These are phyloP conservation scores for Arachis monticola DNA, from an alignment of 331 rosid genomes.

Conservation along the genomic window DNA sequence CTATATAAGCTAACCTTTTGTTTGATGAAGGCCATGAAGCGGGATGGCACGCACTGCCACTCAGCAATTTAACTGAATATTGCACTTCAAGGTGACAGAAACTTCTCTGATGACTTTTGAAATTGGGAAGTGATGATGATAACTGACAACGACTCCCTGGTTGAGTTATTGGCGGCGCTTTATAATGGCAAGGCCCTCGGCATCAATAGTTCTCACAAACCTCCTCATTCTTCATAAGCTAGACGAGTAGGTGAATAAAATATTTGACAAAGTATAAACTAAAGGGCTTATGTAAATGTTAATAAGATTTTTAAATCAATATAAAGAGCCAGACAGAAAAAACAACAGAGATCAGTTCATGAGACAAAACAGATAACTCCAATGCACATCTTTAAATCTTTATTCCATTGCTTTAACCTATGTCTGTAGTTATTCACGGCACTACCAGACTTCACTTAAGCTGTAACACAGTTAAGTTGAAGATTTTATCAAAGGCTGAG, in stretches of 20 bases:
- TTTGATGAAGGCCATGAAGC: conserved; percentile 60
- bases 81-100: too few relatives aligned
- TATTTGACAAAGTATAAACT: background rate
- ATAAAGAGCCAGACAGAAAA: conserved; percentile 4
- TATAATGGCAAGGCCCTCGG: background rate
- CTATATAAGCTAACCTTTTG: conserved; percentile 43
- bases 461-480: background rate
- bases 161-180: conserved; percentile 12
- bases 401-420: background rate
- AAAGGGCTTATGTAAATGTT: background rate
- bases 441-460: too few relatives aligned
- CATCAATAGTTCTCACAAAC: too few relatives aligned
- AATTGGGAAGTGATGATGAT: background rate
- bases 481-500: conserved; percentile 7
- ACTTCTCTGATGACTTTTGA: background rate
- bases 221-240: too few relatives aligned
- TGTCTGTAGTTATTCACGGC: background rate
- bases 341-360: background rate
- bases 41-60: background rate
- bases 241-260: too few relatives aligned
- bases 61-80: background rate
- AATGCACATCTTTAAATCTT: background rate
- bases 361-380: conserved; percentile 2
- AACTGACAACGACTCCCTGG: background rate
- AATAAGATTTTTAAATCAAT: background rate